These are phyloP conservation scores for Peterozyma xylosa DNA, from an alignment of 805 yeast genomes.

Conservation along the genomic window DNA sequence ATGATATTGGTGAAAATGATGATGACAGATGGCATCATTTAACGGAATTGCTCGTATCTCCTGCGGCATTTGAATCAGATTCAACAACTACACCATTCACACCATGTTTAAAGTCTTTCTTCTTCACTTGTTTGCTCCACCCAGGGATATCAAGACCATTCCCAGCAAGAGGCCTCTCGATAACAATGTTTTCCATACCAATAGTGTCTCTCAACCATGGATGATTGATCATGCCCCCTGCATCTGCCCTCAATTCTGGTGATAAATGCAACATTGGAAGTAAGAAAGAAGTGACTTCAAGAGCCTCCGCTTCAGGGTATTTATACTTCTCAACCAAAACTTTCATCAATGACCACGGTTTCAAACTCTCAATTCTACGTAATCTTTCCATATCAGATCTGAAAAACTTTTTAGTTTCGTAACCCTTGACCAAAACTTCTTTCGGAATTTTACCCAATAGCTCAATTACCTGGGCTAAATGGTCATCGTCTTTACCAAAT, in stretches of 20 bases:
- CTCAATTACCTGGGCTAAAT: constrained; percentile 56
- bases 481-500: constrained; percentile 51
- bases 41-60: too few species aligned
- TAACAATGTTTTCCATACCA: constrained; percentile 60
- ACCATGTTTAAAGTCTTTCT: constrained; percentile 6
- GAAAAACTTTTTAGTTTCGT: constrained; percentile 39
- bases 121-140: constrained; percentile 66
- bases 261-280: constrained; percentile 75
- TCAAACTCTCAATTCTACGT: constrained; percentile 70
- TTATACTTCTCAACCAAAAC: constrained; percentile 85
- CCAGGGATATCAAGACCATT: constrained; percentile 88
- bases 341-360: constrained; percentile 81
- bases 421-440: constrained; percentile 56
- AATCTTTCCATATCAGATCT: constrained; percentile 34
- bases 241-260: constrained; percentile 84
- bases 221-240: constrained; percentile 90
- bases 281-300: constrained; percentile 67
- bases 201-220: constrained; percentile 76
- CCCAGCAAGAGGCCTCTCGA: constrained; percentile 72
- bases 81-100: too few species aligned
- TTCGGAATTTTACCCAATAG: constrained; percentile 30
- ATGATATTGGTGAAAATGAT: too few species aligned
- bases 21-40: too few species aligned
- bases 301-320: constrained; percentile 59
- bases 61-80: too few species aligned